Conservation (phyloP, 345 rosid species). For the Lepidium sativum region DNA sequence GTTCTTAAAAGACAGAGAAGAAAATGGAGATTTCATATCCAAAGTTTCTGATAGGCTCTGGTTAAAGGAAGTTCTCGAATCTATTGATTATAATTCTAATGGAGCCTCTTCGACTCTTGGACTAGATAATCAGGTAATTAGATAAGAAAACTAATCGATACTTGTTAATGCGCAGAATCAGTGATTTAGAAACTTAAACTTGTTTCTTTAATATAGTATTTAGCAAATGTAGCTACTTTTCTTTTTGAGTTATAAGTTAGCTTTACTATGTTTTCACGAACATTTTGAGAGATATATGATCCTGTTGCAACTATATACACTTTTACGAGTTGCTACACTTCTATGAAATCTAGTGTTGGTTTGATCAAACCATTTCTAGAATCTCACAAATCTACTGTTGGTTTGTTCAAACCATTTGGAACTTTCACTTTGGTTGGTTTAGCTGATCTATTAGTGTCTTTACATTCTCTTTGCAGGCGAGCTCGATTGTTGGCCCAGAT, state of each 20-base stretch:
- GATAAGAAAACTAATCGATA: too few relatives aligned
- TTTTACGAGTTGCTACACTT: background rate
- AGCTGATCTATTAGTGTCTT: background rate
- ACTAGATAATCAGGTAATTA: constrained; percentile 10
- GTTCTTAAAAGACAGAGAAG: constrained; percentile 68
- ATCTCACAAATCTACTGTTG: background rate
- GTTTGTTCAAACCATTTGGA: background rate
- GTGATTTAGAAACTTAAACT: too few relatives aligned
- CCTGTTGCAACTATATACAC: background rate
- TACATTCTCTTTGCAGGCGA: constrained; percentile 30
- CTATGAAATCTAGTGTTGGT: background rate
- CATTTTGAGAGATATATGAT: background rate
- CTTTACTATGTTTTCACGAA: background rate
- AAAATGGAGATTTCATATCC: constrained; percentile 78
- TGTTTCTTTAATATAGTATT: background rate
- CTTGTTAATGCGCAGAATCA: background rate
- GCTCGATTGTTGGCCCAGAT: constrained; percentile 19
- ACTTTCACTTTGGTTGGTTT: background rate
- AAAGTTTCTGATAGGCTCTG: constrained; percentile 67
- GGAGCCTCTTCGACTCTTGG: constrained; percentile 7
- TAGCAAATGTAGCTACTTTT: background rate
- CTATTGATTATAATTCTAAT: constrained; percentile 31
- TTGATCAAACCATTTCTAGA: background rate
- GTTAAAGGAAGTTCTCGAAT: constrained; percentile 38
- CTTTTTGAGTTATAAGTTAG: background rate